Conservation (phyloP, 306 rosid genomes). For the Vachellia pachyceras region DNA sequence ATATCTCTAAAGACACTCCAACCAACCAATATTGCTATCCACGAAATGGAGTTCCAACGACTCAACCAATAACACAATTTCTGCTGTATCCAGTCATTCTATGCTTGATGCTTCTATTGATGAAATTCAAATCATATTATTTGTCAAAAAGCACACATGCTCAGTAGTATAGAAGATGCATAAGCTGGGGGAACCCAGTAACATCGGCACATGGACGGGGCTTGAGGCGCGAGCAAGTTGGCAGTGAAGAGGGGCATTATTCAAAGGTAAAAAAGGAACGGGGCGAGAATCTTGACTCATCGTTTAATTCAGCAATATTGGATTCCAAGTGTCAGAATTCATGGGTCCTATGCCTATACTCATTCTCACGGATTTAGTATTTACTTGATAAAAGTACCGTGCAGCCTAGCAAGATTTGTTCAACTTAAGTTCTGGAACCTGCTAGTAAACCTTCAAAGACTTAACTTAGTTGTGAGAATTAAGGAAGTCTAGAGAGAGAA, state of each 20-base stretch:
- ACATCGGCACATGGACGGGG: neutral
- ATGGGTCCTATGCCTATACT: neutral
- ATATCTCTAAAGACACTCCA: neutral
- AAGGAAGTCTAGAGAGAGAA: too few relatives aligned
- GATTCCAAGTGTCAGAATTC: neutral
- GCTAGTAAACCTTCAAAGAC: too few relatives aligned
- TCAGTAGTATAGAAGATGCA: neutral
- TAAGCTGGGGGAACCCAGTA: neutral
- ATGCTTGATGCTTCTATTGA: neutral
- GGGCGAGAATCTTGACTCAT: conserved; percentile 3
- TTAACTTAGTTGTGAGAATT: too few relatives aligned
- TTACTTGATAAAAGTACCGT: too few relatives aligned
- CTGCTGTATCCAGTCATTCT: neutral
- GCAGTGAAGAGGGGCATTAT: neutral
- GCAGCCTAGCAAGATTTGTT: too few relatives aligned
- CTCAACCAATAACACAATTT: neutral
- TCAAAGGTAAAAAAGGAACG: neutral
- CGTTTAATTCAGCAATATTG: neutral
- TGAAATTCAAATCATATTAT: neutral
- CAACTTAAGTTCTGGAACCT: too few relatives aligned
- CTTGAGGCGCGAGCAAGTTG: neutral
- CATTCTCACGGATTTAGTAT: too few relatives aligned
- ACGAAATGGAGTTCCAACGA: neutral
- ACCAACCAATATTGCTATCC: neutral
- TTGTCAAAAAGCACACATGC: neutral